A percentile compares a stretch with the other conserved stretches of the same genome.
phyloP scores from a whole-genome alignment of 371 early-diverging fungal species.

The Rhizomucor pusillus region DNA sequence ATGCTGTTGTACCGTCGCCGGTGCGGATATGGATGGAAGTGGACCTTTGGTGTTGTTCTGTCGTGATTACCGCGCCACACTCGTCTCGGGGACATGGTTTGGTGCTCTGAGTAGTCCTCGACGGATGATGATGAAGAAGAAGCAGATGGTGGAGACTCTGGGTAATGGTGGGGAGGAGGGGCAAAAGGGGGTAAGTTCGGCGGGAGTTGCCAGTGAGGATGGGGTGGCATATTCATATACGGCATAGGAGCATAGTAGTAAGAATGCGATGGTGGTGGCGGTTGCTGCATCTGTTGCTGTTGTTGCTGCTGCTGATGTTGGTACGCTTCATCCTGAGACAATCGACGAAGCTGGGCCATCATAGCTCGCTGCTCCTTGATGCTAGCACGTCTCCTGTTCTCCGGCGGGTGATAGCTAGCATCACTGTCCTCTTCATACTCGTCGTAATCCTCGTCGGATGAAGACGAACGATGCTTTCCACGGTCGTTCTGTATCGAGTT shows the following conservation, averaged over 20 bases:
- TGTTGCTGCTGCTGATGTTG: constrained; percentile 6
- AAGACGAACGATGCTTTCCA: neutral
- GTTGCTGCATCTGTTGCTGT: neutral
- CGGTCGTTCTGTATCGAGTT: constrained; percentile 9
- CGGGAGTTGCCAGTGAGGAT: neutral
- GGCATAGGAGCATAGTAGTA: constrained; percentile 1
- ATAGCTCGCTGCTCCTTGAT: constrained; percentile 71
- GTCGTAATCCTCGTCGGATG: constrained; percentile 16
- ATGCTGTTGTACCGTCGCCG: constrained; percentile 8
- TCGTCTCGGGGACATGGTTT: too few species aligned
- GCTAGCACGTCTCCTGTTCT: constrained; percentile 4
- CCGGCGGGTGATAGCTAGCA: constrained; percentile 18
- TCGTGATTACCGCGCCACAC: too few species aligned
- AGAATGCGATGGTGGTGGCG: too few species aligned
- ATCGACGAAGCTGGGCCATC: constrained; percentile 80
- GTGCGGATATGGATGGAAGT: constrained; percentile 27
- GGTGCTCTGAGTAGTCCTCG: neutral
- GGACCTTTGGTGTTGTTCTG: constrained; percentile 21
- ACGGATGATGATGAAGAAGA: constrained; percentile 3
- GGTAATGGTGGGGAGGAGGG: constrained; percentile 7
- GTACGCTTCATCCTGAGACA: constrained; percentile 78
- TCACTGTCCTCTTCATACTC: constrained; percentile 14
- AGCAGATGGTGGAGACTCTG: constrained; percentile 6
- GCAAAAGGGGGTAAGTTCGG: neutral
- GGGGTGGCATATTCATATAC: neutral